Base-by-base conservation (phyloP, 176 grass and related monocot species). In the Thinopyrum elongatum region DNA sequence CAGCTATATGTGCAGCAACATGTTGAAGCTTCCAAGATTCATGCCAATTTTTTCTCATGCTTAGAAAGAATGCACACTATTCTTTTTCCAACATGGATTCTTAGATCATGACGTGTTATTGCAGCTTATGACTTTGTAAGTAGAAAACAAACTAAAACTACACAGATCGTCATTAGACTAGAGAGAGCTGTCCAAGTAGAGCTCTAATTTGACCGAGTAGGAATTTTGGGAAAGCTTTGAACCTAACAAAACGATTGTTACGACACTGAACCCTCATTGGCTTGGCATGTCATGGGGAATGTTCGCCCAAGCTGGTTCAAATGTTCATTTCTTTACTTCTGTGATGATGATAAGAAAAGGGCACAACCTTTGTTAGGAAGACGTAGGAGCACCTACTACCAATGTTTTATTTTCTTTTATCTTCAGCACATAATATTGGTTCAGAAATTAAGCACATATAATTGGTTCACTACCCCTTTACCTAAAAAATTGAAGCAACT, bases 311-410 rank as follows among this genome's bases (percentile, higher is more conserved):
- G 44, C 13, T 5, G 44, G 44, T 47, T 47, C 44, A 47, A 47
- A 47, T 46, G 42, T 47, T 47, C 44, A 47, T 47, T 47, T 47
- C 3, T 47, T 15, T 13, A 15, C 3, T 15, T 8, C 13, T 47
- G 44, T 4, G 0, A 15, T 47, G 13, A 61, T 22, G 36, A 21
- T 11, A 70, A 26, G 53, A 13, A 74, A 21, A 25, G 5, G 6
- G 6, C 10, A 3, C 77, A 80, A 86, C 85, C 77, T 10, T 39
- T 19, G 60, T 57, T 57, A 17, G 53, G 82, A 66, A 66, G 76
- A 59, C 21, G 15, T 53, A 69, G 75, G 75, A 68, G 23, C 75
- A 86, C 76, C 64, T 46, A 80, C 30, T 65, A 42, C 47, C 9
- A 8, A 27, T 29, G 9, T 86, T 86, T 80, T 62, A 47, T 39